Conservation (phyloP, 2,329 filamentous ascomycete species). For the Tricladium varicosporioides region DNA sequence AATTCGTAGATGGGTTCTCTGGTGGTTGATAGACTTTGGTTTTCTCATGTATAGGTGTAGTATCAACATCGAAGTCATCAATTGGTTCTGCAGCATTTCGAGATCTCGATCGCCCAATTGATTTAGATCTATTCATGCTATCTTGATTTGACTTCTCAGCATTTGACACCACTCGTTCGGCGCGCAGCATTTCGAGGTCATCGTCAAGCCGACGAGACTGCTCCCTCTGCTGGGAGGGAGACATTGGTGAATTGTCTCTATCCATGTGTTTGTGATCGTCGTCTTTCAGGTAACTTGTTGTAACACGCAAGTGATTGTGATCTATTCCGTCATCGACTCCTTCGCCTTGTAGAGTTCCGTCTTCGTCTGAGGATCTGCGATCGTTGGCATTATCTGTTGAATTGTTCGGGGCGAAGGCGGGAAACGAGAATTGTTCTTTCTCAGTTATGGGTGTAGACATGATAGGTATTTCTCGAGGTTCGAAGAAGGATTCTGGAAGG, state of each 20-base stretch:
- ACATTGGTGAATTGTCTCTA: constrained; percentile 34
- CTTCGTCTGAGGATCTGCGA: constrained; percentile 32
- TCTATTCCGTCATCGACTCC: constrained; percentile 26
- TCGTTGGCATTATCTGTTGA: constrained; percentile 6
- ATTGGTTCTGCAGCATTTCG: constrained; percentile 55
- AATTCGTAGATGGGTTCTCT: constrained; percentile 56
- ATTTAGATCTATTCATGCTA: constrained; percentile 37
- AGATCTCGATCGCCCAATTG: constrained; percentile 38
- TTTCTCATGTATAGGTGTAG: constrained; percentile 67
- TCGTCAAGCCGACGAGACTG: constrained; percentile 61
- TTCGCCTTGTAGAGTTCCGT: constrained; percentile 32
- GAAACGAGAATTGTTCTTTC: constrained; percentile 33
- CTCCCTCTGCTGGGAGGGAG: constrained; percentile 57
- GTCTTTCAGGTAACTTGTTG: constrained; percentile 41
- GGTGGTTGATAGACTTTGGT: constrained; percentile 63
- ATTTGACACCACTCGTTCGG: constrained; percentile 54
- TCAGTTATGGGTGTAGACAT: constrained; percentile 33
- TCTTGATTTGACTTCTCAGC: constrained; percentile 24
- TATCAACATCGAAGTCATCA: constrained; percentile 52
- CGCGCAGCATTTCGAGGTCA: constrained; percentile 62
- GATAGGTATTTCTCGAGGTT: neutral
- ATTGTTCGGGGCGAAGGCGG: constrained; percentile 26
- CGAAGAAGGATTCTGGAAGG: neutral
- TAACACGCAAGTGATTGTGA: constrained; percentile 46
- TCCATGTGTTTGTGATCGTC: constrained; percentile 21